Evolutionary conservation across 2,329 filamentous ascomycete genomes (phyloP).

Genomic region (Cladosporium halotolerans): DNA sequence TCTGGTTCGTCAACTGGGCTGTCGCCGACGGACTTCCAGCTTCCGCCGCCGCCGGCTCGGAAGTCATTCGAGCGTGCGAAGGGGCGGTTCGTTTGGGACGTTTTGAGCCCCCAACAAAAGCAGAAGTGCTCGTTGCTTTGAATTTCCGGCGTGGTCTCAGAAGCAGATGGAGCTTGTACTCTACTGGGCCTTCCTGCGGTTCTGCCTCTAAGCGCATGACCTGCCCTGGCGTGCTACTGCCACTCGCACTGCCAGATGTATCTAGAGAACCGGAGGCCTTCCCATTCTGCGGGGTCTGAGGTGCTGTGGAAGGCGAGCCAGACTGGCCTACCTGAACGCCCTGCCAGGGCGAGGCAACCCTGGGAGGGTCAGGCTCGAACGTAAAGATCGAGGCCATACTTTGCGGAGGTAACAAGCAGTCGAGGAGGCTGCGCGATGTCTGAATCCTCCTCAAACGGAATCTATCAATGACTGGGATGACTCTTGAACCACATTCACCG

Average conservation of each 20-base stretch:
- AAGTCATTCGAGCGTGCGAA: slow-evolving; percentile 23
- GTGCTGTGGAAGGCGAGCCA: slow-evolving; percentile 11
- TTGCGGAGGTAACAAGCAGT: neutral
- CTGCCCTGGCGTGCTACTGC: neutral
- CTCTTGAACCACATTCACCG: too few relatives aligned
- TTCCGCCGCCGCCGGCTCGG: slow-evolving; percentile 17
- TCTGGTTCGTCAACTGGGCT: slow-evolving; percentile 52
- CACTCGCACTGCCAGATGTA: neutral
- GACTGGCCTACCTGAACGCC: slow-evolving; percentile 5
- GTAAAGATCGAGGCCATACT: slow-evolving; percentile 92
- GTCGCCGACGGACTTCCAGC: neutral
- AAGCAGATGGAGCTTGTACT: slow-evolving; percentile 92
- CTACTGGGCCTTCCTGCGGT: slow-evolving; percentile 86
- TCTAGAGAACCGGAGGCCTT: neutral
- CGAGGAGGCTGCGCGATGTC: too few relatives aligned
- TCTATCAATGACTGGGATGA: too few relatives aligned
- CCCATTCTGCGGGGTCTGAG: slow-evolving; percentile 5
- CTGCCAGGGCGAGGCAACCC: slow-evolving; percentile 84
- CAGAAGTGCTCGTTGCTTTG: slow-evolving; percentile 60
- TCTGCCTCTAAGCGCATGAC: slow-evolving; percentile 79
- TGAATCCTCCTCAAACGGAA: too few relatives aligned
- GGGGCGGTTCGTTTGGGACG: slow-evolving; percentile 33
- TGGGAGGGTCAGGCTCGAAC: slow-evolving; percentile 78
- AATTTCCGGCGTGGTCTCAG: slow-evolving; percentile 72
- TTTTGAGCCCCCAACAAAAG: slow-evolving; percentile 46